Conservation (phyloP, 345 rosid genomes). For the Noccaea caerulescens region DNA sequence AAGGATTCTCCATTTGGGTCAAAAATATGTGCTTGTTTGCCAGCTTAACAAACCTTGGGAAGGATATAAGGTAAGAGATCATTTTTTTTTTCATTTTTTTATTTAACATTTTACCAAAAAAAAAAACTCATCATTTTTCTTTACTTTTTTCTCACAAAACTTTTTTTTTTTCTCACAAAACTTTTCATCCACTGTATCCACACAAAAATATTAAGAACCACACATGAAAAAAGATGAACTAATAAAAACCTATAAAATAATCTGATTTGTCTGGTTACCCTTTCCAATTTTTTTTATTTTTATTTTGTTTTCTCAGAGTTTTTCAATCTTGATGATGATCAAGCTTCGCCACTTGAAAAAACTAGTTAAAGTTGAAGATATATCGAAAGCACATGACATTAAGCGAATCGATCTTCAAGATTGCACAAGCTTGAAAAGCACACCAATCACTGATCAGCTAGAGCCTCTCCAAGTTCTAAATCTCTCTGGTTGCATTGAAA, state of each 20-base stretch:
- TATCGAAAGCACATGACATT: neutral
- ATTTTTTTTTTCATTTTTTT: too few relatives aligned
- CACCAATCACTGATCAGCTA: slow-evolving; percentile 3
- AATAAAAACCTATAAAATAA: too few relatives aligned
- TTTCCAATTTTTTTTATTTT: neutral
- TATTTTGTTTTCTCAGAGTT: neutral
- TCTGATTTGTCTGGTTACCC: too few relatives aligned
- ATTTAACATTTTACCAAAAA: too few relatives aligned
- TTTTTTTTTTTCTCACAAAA: too few relatives aligned
- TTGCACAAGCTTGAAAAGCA: slow-evolving; percentile 13
- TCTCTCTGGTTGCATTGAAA: slow-evolving; percentile 24
- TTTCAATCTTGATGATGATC: slow-evolving; percentile 7
- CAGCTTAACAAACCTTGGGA: neutral
- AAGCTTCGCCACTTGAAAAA: neutral
- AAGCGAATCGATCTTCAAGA: slow-evolving; percentile 16
- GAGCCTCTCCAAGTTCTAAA: neutral
- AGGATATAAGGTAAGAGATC: neutral
- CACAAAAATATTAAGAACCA: neutral
- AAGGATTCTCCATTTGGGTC: neutral
- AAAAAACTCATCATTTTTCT: neutral
- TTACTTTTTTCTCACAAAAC: neutral
- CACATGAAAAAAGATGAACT: neutral
- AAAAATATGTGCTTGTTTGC: neutral
- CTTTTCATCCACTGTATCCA: too few relatives aligned
- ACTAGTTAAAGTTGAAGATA: slow-evolving; percentile 9